A percentile compares a stretch with the other conserved stretches of the same genome.
Conservation (phyloP, 768 basidiomycete genomes). For the Dictyophora rubrovolvata region DNA sequence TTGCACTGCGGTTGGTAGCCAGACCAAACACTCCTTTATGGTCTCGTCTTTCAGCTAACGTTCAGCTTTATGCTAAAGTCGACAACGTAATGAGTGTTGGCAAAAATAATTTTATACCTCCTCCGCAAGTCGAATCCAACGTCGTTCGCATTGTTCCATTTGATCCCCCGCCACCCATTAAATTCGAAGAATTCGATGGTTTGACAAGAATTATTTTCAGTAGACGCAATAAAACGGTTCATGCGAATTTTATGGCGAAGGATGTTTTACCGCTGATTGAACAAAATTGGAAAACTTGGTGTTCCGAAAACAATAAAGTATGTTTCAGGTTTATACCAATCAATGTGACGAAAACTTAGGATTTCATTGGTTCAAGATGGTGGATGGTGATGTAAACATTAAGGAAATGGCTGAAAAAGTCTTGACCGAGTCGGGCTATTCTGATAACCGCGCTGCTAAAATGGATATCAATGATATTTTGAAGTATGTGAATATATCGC, state of each 20-base stretch:
- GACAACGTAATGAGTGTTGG: conserved; percentile 94
- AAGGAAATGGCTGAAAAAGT: conserved; percentile 63
- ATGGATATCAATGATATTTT: conserved; percentile 90
- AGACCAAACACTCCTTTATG: conserved; percentile 75
- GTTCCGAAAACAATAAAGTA: conserved; percentile 59
- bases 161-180: conserved; percentile 91
- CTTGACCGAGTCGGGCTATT: conserved; percentile 57
- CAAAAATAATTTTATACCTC: conserved; percentile 94
- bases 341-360: not conserved
- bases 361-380: conserved; percentile 33
- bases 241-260: conserved; percentile 87
- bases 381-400: conserved; percentile 63
- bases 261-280: conserved; percentile 94
- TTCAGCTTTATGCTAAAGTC: conserved; percentile 94
- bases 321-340: conserved; percentile 21
- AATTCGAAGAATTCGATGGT: conserved; percentile 97
- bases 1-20: conserved; percentile 86
- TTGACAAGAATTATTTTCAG: conserved; percentile 85
- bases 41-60: conserved; percentile 93
- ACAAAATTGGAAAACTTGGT: conserved; percentile 88
- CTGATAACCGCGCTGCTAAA: conserved; percentile 77
- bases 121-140: conserved; percentile 87
- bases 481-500: conserved; percentile 43
- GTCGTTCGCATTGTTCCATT: conserved; percentile 87
- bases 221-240: conserved; percentile 79